These are phyloP conservation scores for Wickerhamomyces xylosicus DNA, from an alignment of 805 yeast species.

Conservation along the genomic window DNA sequence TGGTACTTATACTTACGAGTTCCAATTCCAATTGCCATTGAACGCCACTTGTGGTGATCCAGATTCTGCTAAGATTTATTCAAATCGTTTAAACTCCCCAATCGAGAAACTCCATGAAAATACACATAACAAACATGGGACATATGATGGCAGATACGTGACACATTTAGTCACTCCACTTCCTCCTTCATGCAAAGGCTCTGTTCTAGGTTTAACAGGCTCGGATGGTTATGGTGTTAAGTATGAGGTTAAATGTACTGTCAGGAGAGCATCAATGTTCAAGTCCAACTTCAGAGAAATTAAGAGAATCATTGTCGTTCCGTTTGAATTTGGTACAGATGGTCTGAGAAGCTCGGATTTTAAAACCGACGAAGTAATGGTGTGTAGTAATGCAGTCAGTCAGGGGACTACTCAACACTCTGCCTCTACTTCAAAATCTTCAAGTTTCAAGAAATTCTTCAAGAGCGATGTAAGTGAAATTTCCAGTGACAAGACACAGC, in stretches of 20 bases:
- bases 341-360: not conserved
- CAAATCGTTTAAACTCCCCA: slow-evolving; percentile 9
- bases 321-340: not conserved
- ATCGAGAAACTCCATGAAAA: slow-evolving; percentile 7
- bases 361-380: not conserved
- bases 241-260: not conserved
- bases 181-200: not conserved
- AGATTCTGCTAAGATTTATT: slow-evolving; percentile 1
- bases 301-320: not conserved
- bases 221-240: not conserved
- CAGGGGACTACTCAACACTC: not conserved
- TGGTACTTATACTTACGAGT: slow-evolving; percentile 40
- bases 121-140: not conserved
- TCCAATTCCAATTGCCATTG: slow-evolving; percentile 16
- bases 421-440: not conserved
- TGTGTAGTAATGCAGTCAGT: not conserved
- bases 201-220: not conserved
- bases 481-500: not conserved
- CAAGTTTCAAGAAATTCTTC: not conserved
- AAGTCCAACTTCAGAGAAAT: not conserved
- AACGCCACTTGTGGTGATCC: slow-evolving; percentile 23
- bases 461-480: not conserved
- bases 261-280: not conserved
- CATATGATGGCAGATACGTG: not conserved
- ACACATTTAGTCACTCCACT: not conserved